Percentiles rank a stretch among this genome's conserved stretches.
These are phyloP conservation scores for Phytopythium oedochilum DNA, from an alignment of 352 stramenopile genomes.

Conservation along the genomic window DNA sequence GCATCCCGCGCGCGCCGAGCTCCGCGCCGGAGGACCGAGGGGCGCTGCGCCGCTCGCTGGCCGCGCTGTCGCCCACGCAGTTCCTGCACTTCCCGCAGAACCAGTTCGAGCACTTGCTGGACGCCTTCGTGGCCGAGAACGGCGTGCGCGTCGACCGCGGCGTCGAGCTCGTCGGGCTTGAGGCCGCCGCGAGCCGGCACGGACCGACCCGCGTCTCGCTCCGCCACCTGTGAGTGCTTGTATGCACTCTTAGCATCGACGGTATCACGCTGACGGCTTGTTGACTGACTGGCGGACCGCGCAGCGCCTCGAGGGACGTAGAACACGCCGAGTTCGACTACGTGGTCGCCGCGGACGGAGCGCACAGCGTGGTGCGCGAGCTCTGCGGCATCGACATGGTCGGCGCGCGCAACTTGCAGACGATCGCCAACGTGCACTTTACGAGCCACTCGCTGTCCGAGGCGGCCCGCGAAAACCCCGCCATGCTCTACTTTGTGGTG, in stretches of 20 bases:
- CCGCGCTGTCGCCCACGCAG: constrained; percentile 61
- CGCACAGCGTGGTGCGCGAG: constrained; percentile 79
- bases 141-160: constrained; percentile 49
- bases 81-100: constrained; percentile 86
- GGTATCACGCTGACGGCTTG: constrained; percentile 2
- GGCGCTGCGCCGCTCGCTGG: constrained; percentile 29
- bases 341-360: constrained; percentile 90
- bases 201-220: constrained; percentile 25
- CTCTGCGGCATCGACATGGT: constrained; percentile 65
- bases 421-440: constrained; percentile 95
- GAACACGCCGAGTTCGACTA: constrained; percentile 63
- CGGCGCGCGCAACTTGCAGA: constrained; percentile 81
- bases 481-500: constrained; percentile 95
- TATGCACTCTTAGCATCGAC: constrained; percentile 13
- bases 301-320: constrained; percentile 31
- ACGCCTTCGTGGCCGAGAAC: constrained; percentile 41
- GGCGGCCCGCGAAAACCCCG: constrained; percentile 55
- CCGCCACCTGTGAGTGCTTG: constrained; percentile 42
- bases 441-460: constrained; percentile 66
- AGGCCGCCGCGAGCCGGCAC: constrained; percentile 7
- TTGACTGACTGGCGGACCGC: neutral
- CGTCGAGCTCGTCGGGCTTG: constrained; percentile 47
- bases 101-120: constrained; percentile 68
- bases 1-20: constrained; percentile 31
- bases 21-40: constrained; percentile 16